phyloP scores from a whole-genome alignment of 306 rosid species.

The Cucurbita argyrosperma region DNA sequence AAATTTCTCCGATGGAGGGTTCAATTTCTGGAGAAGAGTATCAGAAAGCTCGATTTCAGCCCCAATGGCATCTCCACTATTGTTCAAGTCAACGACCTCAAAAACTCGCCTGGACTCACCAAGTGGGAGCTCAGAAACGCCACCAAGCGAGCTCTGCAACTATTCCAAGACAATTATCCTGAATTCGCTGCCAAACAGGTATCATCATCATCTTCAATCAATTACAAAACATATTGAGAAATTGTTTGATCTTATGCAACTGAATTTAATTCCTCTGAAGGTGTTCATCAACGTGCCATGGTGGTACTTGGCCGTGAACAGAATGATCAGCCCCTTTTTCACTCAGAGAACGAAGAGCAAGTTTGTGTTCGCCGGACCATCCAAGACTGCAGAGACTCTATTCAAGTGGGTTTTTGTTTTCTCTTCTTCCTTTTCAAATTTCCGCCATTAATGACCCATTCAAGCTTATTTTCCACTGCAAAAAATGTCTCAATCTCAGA shows the following conservation, averaged over 20 bases:
- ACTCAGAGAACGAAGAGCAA: constrained; percentile 73
- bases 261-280: constrained; percentile 6
- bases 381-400: constrained; percentile 68
- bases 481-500: constrained; percentile 18
- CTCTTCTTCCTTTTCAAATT: background rate
- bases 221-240: background rate
- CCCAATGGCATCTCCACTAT: constrained; percentile 30
- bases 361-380: constrained; percentile 73
- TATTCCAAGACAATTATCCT: constrained; percentile 47
- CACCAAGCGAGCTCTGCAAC: constrained; percentile 34
- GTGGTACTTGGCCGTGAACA: constrained; percentile 43
- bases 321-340: constrained; percentile 39
- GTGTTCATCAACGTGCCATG: constrained; percentile 46
- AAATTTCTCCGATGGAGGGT: constrained; percentile 38
- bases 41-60: constrained; percentile 31
- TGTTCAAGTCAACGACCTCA: constrained; percentile 47
- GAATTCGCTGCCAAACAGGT: constrained; percentile 52
- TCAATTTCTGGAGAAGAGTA: constrained; percentile 41
- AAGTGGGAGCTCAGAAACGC: constrained; percentile 31
- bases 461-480: background rate
- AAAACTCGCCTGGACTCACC: constrained; percentile 25
- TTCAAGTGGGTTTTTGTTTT: constrained; percentile 29
- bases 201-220: background rate
- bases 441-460: background rate
- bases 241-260: background rate